Base-by-base conservation (phyloP, 2,329 filamentous ascomycete genomes). In the Aspergillus hiratsukae region DNA sequence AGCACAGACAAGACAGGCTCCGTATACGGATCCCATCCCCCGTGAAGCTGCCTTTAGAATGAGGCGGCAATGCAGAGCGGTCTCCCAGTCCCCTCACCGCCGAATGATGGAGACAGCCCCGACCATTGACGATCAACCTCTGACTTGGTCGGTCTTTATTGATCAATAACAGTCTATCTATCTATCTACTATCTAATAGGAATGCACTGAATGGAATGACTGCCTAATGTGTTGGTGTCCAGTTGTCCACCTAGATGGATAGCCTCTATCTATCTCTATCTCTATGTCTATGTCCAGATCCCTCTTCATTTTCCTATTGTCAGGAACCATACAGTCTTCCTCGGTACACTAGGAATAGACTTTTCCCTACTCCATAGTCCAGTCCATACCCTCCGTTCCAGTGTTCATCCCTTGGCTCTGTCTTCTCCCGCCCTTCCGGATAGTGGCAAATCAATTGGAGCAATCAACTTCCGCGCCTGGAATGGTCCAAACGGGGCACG, bases 31-130 rank as follows among this genome's bases (percentile, higher is more conserved):
- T 35, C 14, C 29, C 29, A 10, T 31, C 11, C 31, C 31, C 11
- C 29, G 11, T 35, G 29, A 35, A 35, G 31, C 31, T 35, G 4
- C 31, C 31, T 37, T 14, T 17, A 57, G 51, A 59, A 63, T 63
- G 61, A 63, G 61, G 61, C 61, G 61, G 61, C 56, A 63, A 58
- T 57, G 60, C 61, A 60, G 61, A 61, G 2, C 5, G 5, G 17
- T 37, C 14, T 17, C 14, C n/a, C n/a, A n/a, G n/a, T n/a, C n/a
- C 53, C 49, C 57, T 62, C 60, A 62, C 60, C 60, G 60, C 60
- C 59, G 58, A 57, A 61, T 52, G 25, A 29, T 21, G 23, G 31
- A 17, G 31, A 37, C 31, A 17, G 14, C 5, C 14, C 31, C 14
- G 31, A 17, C 11, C 31, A 17, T 35, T 37, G 31, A 37, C 31